Conservation (phyloP, 345 rosid species). For the Eucalyptus curtisii region DNA sequence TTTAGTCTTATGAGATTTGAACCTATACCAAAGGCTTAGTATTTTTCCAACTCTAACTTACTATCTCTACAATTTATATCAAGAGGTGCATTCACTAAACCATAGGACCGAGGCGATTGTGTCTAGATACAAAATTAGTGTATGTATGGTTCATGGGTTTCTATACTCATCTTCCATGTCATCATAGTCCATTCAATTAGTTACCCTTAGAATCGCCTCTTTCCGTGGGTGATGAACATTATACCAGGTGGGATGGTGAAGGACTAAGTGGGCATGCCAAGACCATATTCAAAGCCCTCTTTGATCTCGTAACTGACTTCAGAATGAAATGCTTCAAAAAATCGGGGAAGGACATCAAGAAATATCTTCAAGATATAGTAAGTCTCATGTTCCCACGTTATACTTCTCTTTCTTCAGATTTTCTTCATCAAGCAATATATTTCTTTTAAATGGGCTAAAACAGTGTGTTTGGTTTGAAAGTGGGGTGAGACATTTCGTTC, state of each 20-base stretch:
- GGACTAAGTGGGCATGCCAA: slow-evolving; percentile 30
- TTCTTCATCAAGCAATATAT: not conserved
- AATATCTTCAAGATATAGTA: slow-evolving; percentile 24
- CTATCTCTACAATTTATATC: not conserved
- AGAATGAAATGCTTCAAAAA: slow-evolving; percentile 4
- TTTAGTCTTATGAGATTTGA: not conserved
- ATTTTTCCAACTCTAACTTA: not conserved
- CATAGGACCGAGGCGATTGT: not conserved
- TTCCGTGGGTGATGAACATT: not conserved
- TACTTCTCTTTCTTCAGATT: not conserved
- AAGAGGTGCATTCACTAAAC: not conserved
- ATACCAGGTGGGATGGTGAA: slow-evolving; percentile 39
- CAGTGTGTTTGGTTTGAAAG: slow-evolving; percentile 1
- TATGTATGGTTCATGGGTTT: not conserved
- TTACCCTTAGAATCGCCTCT: not conserved
- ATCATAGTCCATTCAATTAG: not conserved
- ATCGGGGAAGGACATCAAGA: slow-evolving; percentile 20
- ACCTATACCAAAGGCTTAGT: not conserved
- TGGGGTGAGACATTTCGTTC: slow-evolving; percentile 57
- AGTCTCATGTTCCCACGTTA: not conserved
- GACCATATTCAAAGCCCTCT: slow-evolving; percentile 41
- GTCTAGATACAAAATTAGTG: not conserved
- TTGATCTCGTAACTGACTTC: slow-evolving; percentile 20
- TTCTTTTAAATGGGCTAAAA: not conserved
- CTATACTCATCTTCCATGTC: not conserved